Percentiles rank a stretch among this genome's conserved stretches.
These are phyloP conservation scores for Zalaria obscura DNA, from an alignment of 2,329 filamentous ascomycete genomes.

Conservation along the genomic window DNA sequence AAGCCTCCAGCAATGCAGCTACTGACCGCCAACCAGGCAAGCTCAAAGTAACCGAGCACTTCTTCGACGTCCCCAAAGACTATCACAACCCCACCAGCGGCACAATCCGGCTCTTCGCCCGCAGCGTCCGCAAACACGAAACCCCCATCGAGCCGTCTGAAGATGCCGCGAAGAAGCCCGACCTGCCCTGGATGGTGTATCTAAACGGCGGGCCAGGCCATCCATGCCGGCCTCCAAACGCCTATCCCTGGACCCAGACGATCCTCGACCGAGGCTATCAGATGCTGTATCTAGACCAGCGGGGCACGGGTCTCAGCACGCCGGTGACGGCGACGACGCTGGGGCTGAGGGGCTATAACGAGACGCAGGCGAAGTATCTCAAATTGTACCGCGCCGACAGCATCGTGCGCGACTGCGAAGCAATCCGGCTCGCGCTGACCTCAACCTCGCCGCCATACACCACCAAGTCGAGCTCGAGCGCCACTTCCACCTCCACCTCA, in stretches of 20 bases:
- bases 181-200: constrained; percentile 51
- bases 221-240: constrained; percentile 60
- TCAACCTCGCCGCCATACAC: too few relatives aligned
- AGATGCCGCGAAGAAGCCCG: constrained; percentile 30
- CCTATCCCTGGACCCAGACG: constrained; percentile 53
- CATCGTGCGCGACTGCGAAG: constrained; percentile 81
- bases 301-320: constrained; percentile 74
- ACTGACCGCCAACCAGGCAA: constrained; percentile 40
- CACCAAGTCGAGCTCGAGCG: too few relatives aligned
- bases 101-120: constrained; percentile 62
- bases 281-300: constrained; percentile 72
- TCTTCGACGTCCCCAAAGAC: constrained; percentile 77
- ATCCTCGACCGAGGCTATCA: constrained; percentile 73
- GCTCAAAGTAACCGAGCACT: constrained; percentile 63
- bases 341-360: constrained; percentile 43
- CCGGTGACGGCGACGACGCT: constrained; percentile 65
- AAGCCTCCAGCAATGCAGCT: too few relatives aligned
- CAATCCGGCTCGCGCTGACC: constrained; percentile 63
- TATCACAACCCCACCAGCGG: constrained; percentile 46
- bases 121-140: constrained; percentile 55
- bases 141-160: constrained; percentile 37
- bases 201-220: constrained; percentile 79
- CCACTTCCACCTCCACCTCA: too few relatives aligned
- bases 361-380: constrained; percentile 66
- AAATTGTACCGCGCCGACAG: constrained; percentile 78